These are phyloP conservation scores for Leucocoprinus leucothites DNA, from an alignment of 768 basidiomycete genomes.

Conservation along the genomic window DNA sequence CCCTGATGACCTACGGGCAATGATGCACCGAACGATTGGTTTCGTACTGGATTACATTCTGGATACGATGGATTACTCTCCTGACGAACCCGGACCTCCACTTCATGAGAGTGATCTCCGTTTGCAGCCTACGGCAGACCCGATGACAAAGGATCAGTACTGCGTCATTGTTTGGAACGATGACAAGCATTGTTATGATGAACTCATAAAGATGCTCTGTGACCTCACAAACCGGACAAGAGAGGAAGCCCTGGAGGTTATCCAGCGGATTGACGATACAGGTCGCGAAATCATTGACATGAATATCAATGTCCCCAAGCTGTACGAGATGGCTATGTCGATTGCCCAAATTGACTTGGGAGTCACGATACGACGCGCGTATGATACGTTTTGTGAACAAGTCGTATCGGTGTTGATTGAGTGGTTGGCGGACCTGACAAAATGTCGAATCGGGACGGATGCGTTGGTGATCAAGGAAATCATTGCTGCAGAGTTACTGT, in stretches of 20 bases:
- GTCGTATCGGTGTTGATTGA: constrained; percentile 80
- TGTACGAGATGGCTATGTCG: constrained; percentile 76
- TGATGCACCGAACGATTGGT: constrained; percentile 68
- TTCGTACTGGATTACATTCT: constrained; percentile 83
- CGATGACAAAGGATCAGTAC: constrained; percentile 75
- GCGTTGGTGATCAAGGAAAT: constrained; percentile 67
- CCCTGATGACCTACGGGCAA: constrained; percentile 68
- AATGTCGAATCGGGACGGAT: constrained; percentile 66
- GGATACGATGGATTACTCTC: constrained; percentile 78
- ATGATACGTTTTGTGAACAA: constrained; percentile 88
- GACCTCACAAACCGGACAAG: constrained; percentile 51
- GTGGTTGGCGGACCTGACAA: constrained; percentile 80
- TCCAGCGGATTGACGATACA: constrained; percentile 65
- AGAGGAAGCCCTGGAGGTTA: constrained; percentile 56
- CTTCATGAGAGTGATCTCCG: constrained; percentile 65
- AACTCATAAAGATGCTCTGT: constrained; percentile 72
- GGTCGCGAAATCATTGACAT: constrained; percentile 86
- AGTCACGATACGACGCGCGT: constrained; percentile 82
- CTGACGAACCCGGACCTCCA: constrained; percentile 72
- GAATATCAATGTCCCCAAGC: constrained; percentile 44
- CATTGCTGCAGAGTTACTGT: constrained; percentile 66
- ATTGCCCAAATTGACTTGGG: constrained; percentile 89
- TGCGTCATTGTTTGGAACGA: constrained; percentile 93
- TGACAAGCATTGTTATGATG: constrained; percentile 92
- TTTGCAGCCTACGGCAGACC: constrained; percentile 72